phyloP scores from a whole-genome alignment of 2,329 filamentous ascomycete species.

The Thelonectria discophora region DNA sequence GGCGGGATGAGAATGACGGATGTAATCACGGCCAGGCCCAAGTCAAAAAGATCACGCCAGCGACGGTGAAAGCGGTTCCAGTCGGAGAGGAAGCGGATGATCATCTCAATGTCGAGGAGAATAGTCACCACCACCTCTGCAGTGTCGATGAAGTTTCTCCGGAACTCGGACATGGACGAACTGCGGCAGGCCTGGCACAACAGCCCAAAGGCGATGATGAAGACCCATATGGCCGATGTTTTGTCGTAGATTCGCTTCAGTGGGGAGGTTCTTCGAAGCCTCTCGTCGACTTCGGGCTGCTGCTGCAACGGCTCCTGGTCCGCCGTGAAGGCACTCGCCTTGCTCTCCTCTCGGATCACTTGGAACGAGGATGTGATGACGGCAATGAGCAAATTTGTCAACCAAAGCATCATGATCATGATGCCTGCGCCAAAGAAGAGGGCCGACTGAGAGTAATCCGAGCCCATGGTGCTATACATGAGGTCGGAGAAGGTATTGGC shows the following conservation, averaged over 20 bases:
- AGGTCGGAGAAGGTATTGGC: slow-evolving; percentile 96
- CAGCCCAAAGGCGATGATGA: slow-evolving; percentile 82
- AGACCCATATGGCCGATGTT: slow-evolving; percentile 79
- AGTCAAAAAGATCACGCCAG: slow-evolving; percentile 80
- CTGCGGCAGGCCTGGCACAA: slow-evolving; percentile 81
- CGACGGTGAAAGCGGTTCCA: slow-evolving; percentile 82
- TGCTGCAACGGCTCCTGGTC: slow-evolving; percentile 63
- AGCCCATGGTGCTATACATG: slow-evolving; percentile 92
- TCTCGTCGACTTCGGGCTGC: slow-evolving; percentile 51
- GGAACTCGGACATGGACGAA: slow-evolving; percentile 72
- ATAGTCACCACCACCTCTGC: slow-evolving; percentile 81
- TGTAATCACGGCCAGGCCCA: slow-evolving; percentile 82
- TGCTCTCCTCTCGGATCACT: slow-evolving; percentile 96
- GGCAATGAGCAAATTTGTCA: slow-evolving; percentile 92
- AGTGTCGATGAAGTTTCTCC: slow-evolving; percentile 71
- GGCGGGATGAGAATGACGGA: slow-evolving; percentile 85
- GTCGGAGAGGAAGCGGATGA: slow-evolving; percentile 78
- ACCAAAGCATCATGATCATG: slow-evolving; percentile 94
- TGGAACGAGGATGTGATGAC: slow-evolving; percentile 99
- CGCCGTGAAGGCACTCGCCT: slow-evolving; percentile 88
- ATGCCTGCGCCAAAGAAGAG: slow-evolving; percentile 79
- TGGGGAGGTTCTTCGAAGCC: slow-evolving; percentile 48
- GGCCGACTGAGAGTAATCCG: slow-evolving; percentile 87
- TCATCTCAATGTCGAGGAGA: slow-evolving; percentile 82
- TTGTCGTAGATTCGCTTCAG: slow-evolving; percentile 80